Conservation (phyloP, 2,329 filamentous ascomycete genomes). For the Dactylonectria estremocensis region DNA sequence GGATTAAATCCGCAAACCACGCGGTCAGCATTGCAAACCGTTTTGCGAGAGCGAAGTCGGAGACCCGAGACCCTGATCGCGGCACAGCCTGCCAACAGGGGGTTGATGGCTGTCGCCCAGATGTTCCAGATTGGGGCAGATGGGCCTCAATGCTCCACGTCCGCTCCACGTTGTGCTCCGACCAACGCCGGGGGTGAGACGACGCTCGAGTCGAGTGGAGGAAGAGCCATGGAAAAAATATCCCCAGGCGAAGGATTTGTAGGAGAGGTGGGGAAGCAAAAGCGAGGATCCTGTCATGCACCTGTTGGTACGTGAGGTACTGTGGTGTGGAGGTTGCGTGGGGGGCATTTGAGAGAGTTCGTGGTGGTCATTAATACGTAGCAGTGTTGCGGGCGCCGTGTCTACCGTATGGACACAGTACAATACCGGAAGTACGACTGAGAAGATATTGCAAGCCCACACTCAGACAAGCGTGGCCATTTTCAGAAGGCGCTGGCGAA, state of each 20-base stretch:
- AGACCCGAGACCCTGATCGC: conserved; percentile 32
- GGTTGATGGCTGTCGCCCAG: conserved; percentile 34
- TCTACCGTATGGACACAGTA: conserved; percentile 1
- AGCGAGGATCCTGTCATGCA: neutral
- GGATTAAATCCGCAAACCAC: conserved; percentile 29
- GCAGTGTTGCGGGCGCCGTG: neutral
- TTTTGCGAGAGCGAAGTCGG: conserved; percentile 43
- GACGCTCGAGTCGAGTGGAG: conserved; percentile 27
- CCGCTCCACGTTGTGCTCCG: conserved; percentile 36
- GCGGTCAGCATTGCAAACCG: conserved; percentile 32
- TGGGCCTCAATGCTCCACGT: conserved; percentile 16
- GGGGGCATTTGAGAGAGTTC: conserved; percentile 19
- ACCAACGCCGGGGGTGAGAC: conserved; percentile 38
- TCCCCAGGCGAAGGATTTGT: conserved; percentile 27
- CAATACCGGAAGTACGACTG: neutral
- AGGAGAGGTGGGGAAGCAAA: conserved; percentile 26
- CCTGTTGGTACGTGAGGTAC: too few relatives aligned
- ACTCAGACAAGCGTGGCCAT: neutral
- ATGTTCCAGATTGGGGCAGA: conserved; percentile 29
- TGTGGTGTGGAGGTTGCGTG: conserved; percentile 25
- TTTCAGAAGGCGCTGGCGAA: conserved; percentile 12
- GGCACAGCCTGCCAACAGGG: conserved; percentile 24
- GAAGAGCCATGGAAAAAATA: conserved; percentile 5
- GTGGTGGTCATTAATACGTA: conserved; percentile 14
- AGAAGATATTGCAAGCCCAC: neutral